Evolutionary conservation across 2,329 filamentous ascomycete species (phyloP).

Genomic region (Fusarium globosum): DNA sequence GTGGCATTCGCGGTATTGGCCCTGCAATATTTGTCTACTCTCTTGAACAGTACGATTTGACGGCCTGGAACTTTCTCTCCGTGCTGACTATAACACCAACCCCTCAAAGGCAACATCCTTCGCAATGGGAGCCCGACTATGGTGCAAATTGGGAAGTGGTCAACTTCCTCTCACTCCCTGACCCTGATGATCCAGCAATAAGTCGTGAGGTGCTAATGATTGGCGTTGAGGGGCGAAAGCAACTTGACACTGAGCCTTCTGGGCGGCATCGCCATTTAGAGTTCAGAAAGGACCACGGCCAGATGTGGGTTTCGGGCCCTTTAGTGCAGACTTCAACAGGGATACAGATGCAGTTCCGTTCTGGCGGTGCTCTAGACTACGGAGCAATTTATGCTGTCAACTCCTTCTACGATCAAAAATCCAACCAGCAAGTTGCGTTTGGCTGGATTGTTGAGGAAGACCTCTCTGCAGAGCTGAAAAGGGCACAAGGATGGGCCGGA

Average conservation of each 20-base stretch:
- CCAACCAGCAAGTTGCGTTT: neutral
- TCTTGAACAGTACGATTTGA: neutral
- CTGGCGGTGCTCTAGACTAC: neutral
- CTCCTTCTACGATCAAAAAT: neutral
- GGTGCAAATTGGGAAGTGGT: neutral
- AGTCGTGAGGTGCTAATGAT: neutral
- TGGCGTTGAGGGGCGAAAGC: neutral
- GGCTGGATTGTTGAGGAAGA: neutral
- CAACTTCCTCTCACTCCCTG: neutral
- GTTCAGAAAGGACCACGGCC: neutral
- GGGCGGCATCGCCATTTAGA: neutral
- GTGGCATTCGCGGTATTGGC: neutral
- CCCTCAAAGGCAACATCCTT: accelerated
- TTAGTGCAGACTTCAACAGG: neutral
- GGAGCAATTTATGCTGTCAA: neutral
- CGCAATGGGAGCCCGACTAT: neutral
- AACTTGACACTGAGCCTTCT: accelerated
- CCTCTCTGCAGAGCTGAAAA: neutral
- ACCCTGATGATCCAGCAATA: neutral
- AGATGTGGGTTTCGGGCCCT: neutral
- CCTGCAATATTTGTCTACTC: neutral
- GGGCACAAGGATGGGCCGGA: neutral
- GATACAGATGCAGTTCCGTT: neutral
- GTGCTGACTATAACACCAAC: neutral
- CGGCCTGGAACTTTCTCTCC: neutral